A percentile compares a stretch with the other conserved stretches of the same genome.
These are phyloP conservation scores for Nymphaea colorata DNA, from an alignment of 164 flowering plant genomes.

Conservation along the genomic window DNA sequence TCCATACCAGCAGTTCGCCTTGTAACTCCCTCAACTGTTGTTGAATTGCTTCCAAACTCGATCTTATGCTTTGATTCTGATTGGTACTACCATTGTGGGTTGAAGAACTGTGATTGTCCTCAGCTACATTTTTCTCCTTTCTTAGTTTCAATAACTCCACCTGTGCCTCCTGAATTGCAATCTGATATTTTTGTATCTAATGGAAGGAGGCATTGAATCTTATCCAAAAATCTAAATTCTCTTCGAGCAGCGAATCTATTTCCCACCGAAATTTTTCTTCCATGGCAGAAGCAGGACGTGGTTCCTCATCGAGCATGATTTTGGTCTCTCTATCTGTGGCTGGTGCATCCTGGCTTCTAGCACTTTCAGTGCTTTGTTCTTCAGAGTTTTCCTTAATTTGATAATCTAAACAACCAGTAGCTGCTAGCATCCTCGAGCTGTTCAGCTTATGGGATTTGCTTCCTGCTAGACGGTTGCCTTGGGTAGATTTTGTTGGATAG, in stretches of 20 bases:
- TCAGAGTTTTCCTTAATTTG: neutral
- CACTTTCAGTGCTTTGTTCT: neutral
- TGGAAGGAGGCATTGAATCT: constrained; percentile 61
- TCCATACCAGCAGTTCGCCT: constrained; percentile 47
- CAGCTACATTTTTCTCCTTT: constrained; percentile 18
- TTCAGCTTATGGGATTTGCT: neutral
- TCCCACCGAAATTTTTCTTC: constrained; percentile 48
- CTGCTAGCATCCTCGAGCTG: neutral
- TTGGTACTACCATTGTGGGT: neutral
- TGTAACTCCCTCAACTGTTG: constrained; percentile 54
- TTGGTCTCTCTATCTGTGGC: constrained; percentile 10
- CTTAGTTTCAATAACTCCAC: constrained; percentile 25
- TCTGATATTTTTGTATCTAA: constrained; percentile 58
- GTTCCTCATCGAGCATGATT: constrained; percentile 8
- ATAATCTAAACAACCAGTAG: neutral
- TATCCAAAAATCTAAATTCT: constrained; percentile 67
- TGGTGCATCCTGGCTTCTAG: neutral
- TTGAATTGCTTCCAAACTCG: constrained; percentile 39
- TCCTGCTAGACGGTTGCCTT: neutral
- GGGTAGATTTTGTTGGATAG: too few species aligned
- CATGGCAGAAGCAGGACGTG: constrained; percentile 12
- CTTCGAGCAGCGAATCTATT: constrained; percentile 56
- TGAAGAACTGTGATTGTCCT: constrained; percentile 4
- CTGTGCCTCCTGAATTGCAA: constrained; percentile 37
- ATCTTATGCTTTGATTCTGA: constrained; percentile 10